Percentiles rank a stretch among this genome's conserved stretches.
Conservation (phyloP, 345 rosid species). For the Turritis glabra region DNA sequence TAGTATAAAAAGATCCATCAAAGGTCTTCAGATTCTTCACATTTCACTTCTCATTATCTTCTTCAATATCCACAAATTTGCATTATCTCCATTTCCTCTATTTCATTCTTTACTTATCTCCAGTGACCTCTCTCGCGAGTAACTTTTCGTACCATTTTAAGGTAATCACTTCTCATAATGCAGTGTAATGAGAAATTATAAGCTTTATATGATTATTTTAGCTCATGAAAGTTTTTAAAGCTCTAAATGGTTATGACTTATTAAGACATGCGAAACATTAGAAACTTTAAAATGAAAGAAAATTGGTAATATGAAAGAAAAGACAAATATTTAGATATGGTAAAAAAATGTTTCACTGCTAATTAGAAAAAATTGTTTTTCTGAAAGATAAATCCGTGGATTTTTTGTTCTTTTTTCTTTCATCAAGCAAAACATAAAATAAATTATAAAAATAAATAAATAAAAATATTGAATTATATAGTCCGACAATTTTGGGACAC, state of each 20-base stretch:
- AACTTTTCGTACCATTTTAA: background rate
- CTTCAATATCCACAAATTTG: too few relatives aligned
- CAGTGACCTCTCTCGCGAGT: background rate
- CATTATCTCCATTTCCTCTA: constrained; percentile 6
- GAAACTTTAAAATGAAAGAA: background rate
- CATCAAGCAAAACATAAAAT: background rate
- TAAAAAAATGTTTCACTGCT: background rate
- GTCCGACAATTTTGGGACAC: background rate
- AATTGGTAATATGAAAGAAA: background rate
- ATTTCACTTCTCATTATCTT: constrained; percentile 12
- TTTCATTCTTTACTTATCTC: background rate
- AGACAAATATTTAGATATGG: background rate
- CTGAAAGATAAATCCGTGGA: background rate
- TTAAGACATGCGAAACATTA: background rate
- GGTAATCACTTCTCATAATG: background rate
- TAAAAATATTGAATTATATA: too few relatives aligned
- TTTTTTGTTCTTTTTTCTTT: background rate
- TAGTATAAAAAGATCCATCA: constrained; percentile 12
- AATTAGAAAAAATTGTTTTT: background rate
- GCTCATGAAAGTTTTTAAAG: background rate
- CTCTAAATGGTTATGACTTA: background rate
- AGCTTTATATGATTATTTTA: background rate
- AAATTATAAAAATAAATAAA: too few relatives aligned
- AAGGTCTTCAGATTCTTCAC: constrained; percentile 4
- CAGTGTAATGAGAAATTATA: background rate